phyloP scores from a whole-genome alignment of 495 filamentous ascomycete genomes.

The Neurospora sp. region DNA sequence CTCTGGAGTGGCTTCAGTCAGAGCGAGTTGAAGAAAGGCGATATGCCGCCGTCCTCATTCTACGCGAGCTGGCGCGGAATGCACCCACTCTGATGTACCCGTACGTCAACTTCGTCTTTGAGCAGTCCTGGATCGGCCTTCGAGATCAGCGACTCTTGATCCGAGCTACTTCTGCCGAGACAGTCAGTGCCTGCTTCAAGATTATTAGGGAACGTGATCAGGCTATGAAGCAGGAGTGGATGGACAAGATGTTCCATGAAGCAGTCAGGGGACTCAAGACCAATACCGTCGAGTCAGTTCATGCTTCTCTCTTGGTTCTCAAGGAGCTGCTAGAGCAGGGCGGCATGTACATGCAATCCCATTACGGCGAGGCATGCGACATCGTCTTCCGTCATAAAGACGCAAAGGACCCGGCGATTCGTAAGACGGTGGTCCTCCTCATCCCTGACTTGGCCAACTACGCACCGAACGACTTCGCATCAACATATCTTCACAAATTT shows the following conservation, averaged over 20 bases:
- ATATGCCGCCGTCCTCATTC: slow-evolving; percentile 81
- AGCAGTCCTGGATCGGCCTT: slow-evolving; percentile 89
- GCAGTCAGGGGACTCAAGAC: slow-evolving; percentile 66
- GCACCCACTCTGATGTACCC: slow-evolving; percentile 89
- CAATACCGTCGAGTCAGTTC: slow-evolving; percentile 71
- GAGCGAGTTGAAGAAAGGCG: slow-evolving; percentile 85
- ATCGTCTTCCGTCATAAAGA: slow-evolving; percentile 85
- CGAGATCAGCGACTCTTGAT: slow-evolving; percentile 84
- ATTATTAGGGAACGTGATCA: slow-evolving; percentile 89
- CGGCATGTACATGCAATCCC: slow-evolving; percentile 96
- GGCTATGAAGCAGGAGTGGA: slow-evolving; percentile 72
- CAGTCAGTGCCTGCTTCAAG: slow-evolving; percentile 83
- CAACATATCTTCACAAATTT: slow-evolving; percentile 79
- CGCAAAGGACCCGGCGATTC: slow-evolving; percentile 76
- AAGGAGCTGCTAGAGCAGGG: slow-evolving; percentile 86
- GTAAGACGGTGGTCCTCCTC: slow-evolving; percentile 75
- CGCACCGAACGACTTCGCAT: slow-evolving; percentile 74
- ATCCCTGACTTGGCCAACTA: slow-evolving; percentile 93
- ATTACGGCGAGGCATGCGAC: slow-evolving; percentile 81
- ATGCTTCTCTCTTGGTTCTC: slow-evolving; percentile 83
- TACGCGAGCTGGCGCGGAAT: slow-evolving; percentile 80
- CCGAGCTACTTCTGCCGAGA: slow-evolving; percentile 80
- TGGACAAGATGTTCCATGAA: slow-evolving; percentile 77
- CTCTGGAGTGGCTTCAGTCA: slow-evolving; percentile 91
- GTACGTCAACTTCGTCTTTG: slow-evolving; percentile 82